Evolutionary conservation across 306 rosid species (phyloP).

Genomic region (Gillenia trifoliata): DNA sequence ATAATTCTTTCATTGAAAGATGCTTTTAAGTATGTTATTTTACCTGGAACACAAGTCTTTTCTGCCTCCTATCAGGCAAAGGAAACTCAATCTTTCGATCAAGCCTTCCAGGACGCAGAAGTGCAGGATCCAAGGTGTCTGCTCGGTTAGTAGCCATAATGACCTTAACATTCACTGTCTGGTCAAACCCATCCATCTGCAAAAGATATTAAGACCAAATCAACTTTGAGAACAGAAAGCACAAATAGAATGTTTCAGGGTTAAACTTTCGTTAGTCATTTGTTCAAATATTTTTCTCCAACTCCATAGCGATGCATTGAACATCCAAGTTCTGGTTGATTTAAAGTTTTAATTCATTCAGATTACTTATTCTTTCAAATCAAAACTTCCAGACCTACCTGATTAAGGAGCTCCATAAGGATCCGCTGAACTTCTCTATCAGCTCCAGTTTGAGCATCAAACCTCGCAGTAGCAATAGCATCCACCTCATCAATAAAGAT

Average conservation of each 20-base stretch:
- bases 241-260: not conserved
- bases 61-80: conserved; percentile 93
- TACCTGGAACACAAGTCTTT: conserved; percentile 98
- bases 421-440: conserved; percentile 99
- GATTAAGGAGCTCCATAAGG: conserved; percentile 98
- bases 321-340: not conserved
- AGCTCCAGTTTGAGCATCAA: conserved; percentile 99
- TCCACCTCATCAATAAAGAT: conserved; percentile 99
- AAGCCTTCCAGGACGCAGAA: conserved; percentile 96
- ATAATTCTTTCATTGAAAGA: not conserved
- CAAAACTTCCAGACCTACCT: conserved; percentile 36
- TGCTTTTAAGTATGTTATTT: conserved; percentile 7
- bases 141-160: conserved; percentile 99
- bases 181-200: conserved; percentile 99
- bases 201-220: conserved; percentile 7
- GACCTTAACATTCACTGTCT: conserved; percentile 96
- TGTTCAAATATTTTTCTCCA: not conserved
- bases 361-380: not conserved
- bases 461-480: conserved; percentile 97
- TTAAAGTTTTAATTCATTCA: not conserved
- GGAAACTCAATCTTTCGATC: conserved; percentile 98
- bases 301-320: not conserved
- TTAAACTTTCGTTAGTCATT: not conserved
- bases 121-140: conserved; percentile 97
- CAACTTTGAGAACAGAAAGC: not conserved